Base-by-base conservation (phyloP, 2,329 filamentous ascomycete species). In the Aspergillus melleus region DNA sequence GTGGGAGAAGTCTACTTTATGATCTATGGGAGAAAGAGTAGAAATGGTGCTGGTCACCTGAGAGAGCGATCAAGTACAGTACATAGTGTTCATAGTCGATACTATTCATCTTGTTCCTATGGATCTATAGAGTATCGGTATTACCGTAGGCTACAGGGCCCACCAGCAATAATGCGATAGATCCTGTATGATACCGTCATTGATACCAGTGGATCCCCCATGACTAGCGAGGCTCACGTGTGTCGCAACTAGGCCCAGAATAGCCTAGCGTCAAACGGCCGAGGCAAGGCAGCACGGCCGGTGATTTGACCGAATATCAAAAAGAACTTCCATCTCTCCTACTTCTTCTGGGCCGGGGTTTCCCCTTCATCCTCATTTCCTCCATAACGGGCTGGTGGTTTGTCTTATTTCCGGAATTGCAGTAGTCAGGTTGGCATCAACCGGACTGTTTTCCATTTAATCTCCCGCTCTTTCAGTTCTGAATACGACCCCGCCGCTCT, bases 1-100 rank as follows among this genome's bases (percentile, higher is more conserved):
- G 30, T 76, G 74, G 74, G 61, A 62, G 52, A 61, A 64, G 20
- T 54, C 59, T 19, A 50, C 53, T 4, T 36, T 61, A 6, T 61
- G 52, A 52, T 44, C 6, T 8, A 9, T 29, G 26, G 8, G 26
- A 29, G 26, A 29, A 29, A 9, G 1, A 29, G 26, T 2, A 4
- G 14, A 42, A 14, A 42, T 2, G 36, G 36, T 42, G 36, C 36
- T 4, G 36, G 36, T n/a, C 36, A 42, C 16, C 36, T 42, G 36
- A 5, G 16, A 16, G 12, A 16, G 22, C 22, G 14, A 0, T 6
- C 6, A 16, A n/a, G 6, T 42, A 42, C 6, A n/a, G 36, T 42
- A 42, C 8, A 29, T 29, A 29, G 26, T 9, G 8, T 29, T 29
- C 26, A 29, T 9, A 24, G 24, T 24, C 24, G 24, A 24, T 24